Evolutionary conservation across 306 rosid species (phyloP).

Genomic region (Echinosophora koreensis): DNA sequence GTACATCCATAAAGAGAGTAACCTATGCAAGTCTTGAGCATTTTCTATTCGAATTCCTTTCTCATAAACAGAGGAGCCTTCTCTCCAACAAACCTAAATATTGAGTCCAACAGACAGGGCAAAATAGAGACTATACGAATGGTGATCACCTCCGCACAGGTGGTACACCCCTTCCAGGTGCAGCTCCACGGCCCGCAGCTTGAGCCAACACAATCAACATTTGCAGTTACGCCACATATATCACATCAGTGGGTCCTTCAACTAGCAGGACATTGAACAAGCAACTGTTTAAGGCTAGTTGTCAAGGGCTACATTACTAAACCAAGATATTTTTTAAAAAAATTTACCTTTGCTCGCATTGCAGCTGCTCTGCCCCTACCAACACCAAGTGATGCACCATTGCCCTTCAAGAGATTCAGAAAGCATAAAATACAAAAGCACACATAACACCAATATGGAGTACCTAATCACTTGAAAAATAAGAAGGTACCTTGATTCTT

Average conservation of each 20-base stretch:
- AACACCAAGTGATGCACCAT: slow-evolving; percentile 99
- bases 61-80: slow-evolving; percentile 37
- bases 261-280: neutral
- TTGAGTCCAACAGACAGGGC: slow-evolving; percentile 15
- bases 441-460: neutral
- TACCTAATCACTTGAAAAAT: slow-evolving; percentile 1
- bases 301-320: neutral
- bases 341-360: slow-evolving; percentile 90
- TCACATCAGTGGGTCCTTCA: slow-evolving; percentile 5
- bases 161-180: slow-evolving; percentile 90
- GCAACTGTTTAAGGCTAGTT: neutral
- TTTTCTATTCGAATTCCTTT: slow-evolving; percentile 39
- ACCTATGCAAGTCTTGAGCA: slow-evolving; percentile 33
- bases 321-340: neutral
- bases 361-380: slow-evolving; percentile 99
- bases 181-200: slow-evolving; percentile 96
- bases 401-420: slow-evolving; percentile 73
- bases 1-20: slow-evolving; percentile 3
- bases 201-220: slow-evolving; percentile 72
- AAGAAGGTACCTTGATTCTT: slow-evolving; percentile 77
- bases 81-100: slow-evolving; percentile 51
- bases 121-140: slow-evolving; percentile 17
- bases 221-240: slow-evolving; percentile 24
- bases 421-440: slow-evolving; percentile 38
- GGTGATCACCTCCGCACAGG: slow-evolving; percentile 82